Evolutionary conservation across 1,284 basidiomycete species (phyloP).

Genomic region (Pholiota adiposa): DNA sequence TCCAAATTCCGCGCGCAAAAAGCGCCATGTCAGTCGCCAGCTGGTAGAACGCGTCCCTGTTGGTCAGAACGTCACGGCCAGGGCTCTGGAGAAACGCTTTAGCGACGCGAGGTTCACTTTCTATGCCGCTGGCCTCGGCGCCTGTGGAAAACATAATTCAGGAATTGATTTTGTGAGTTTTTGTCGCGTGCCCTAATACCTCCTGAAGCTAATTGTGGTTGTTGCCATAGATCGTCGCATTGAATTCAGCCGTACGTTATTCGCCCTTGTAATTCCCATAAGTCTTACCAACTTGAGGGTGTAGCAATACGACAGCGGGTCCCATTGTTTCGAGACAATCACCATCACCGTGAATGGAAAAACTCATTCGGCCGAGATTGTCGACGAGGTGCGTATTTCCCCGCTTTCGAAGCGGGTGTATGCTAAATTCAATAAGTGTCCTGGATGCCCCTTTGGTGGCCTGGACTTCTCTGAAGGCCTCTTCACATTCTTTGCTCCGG

Average conservation of each 20-base stretch:
- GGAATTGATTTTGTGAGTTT: slow-evolving; percentile 39
- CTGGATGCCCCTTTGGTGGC: slow-evolving; percentile 66
- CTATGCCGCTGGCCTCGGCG: slow-evolving; percentile 61
- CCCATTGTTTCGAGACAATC: slow-evolving; percentile 68
- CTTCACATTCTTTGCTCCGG: slow-evolving; percentile 58
- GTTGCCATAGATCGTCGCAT: slow-evolving; percentile 43
- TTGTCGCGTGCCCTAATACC: background rate
- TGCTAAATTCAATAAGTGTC: slow-evolving; percentile 48
- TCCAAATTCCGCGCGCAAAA: background rate
- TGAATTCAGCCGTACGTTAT: slow-evolving; percentile 41
- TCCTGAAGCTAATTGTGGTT: background rate
- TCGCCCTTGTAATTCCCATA: background rate
- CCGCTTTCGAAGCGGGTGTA: background rate
- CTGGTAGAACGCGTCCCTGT: background rate
- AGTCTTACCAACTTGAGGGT: slow-evolving; percentile 2
- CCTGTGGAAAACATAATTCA: slow-evolving; percentile 37
- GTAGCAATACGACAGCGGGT: slow-evolving; percentile 56
- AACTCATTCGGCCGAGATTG: slow-evolving; percentile 64
- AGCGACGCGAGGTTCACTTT: slow-evolving; percentile 45
- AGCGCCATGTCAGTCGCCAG: slow-evolving; percentile 4
- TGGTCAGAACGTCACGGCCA: slow-evolving; percentile 22
- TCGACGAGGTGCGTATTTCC: slow-evolving; percentile 59
- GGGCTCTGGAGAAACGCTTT: slow-evolving; percentile 36
- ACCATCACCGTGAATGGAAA: slow-evolving; percentile 70
- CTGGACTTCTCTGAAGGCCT: slow-evolving; percentile 78